Base-by-base conservation (phyloP, 345 rosid species). In the Pelargonium nanum region DNA sequence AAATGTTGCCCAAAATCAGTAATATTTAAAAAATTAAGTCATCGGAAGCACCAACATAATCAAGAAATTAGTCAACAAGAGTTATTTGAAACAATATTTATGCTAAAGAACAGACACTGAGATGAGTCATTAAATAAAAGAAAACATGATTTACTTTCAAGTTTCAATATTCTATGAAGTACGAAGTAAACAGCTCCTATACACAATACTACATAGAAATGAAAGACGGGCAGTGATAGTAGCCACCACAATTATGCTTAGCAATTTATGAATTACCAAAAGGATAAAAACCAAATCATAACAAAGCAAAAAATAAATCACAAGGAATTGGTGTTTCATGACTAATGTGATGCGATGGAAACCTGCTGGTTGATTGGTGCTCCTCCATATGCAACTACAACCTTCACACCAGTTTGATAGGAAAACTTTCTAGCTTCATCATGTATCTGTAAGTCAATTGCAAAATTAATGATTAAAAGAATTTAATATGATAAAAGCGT, bases 361-460 rank as follows among this genome's bases (percentile, higher is more conserved):
- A 92, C 98, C 89, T 92, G 98, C 19, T 82, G 89, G 70, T 80
- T 74, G 64, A 92, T 82, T 28, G 98, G 97, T 66, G 95, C 88
- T 65, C 98, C 98, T 66, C 98, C 98, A 81, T 92, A 92, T 53
- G 86, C 97, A 82, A 92, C 97, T 44, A 87, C 97, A 26, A 76
- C 95, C 77, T 78, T 89, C 65, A 92, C 97, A 78, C 96, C 95
- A 10, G 98, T 92, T 79, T 92, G 96, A 80, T 89, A 92, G 7
- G 98, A 75, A 70, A 92, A 92, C 70, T 92, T 92, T 73, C 32
- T 89, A 26, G 97, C 98, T 79, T 92, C 98, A 44, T 85, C 98
- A 51, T 92, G 96, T 69, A 92, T 92, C 98, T 92, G 81, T 77
- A 83, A 67, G 57, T 48, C 19, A 25, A 25, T 24, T 28, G 32